Evolutionary conservation across 306 rosid species (phyloP).

Genomic region (Cicer judaicum): DNA sequence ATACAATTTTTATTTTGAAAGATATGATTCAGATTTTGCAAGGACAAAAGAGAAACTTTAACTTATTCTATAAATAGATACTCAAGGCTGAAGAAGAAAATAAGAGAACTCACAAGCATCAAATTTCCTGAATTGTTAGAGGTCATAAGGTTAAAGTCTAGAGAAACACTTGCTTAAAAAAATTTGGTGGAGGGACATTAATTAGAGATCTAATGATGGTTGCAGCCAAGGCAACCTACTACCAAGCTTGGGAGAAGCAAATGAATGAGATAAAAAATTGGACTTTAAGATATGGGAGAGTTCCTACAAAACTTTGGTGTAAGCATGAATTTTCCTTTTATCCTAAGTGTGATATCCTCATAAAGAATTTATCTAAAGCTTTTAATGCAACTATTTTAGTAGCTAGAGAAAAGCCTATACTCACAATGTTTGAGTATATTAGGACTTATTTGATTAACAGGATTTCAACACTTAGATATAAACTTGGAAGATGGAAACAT

Average conservation of each 20-base stretch:
- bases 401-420: not conserved
- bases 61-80: too few relatives aligned
- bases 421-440: not conserved
- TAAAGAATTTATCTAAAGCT: not conserved
- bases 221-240: not conserved
- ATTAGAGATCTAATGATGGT: too few relatives aligned
- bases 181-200: too few relatives aligned
- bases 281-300: not conserved
- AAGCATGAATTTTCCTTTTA: not conserved
- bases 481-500: not conserved
- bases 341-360: not conserved
- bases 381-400: not conserved
- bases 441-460: not conserved
- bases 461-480: not conserved
- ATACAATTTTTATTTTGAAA: too few relatives aligned
- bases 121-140: too few relatives aligned
- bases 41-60: too few relatives aligned
- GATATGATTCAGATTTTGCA: too few relatives aligned
- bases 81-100: too few relatives aligned
- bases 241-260: not conserved
- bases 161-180: too few relatives aligned
- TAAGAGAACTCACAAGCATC: too few relatives aligned
- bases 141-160: too few relatives aligned
- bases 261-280: not conserved
- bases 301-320: not conserved